Percentiles rank a stretch among this genome's conserved stretches.
These are phyloP conservation scores for Ceratobasidium sp. DNA, from an alignment of 1,284 basidiomycete species.

Conservation along the genomic window DNA sequence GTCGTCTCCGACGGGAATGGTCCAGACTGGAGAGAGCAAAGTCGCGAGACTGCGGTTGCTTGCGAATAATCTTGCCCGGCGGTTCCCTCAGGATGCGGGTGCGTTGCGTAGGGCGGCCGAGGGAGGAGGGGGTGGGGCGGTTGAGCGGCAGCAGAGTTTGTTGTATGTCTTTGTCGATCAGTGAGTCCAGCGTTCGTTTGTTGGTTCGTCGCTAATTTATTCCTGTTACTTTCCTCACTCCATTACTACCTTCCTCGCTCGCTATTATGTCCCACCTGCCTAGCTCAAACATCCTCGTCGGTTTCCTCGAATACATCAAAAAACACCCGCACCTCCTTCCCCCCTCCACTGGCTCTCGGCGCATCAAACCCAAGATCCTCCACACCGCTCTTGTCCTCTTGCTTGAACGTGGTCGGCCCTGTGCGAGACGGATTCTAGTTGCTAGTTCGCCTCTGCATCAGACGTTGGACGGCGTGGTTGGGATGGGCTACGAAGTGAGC, in stretches of 20 bases:
- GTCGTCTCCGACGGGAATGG: slow-evolving; percentile 55
- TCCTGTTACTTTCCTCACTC: no score
- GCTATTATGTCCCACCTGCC: no score
- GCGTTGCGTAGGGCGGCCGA: slow-evolving; percentile 50
- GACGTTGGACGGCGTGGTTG: slow-evolving; percentile 72
- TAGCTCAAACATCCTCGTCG: slow-evolving; percentile 85
- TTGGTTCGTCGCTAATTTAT: neutral
- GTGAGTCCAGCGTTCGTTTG: slow-evolving; percentile 58
- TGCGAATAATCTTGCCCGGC: slow-evolving; percentile 44
- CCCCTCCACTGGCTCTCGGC: slow-evolving; percentile 44
- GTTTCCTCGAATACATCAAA: slow-evolving; percentile 69
- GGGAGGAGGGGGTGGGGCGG: slow-evolving; percentile 44
- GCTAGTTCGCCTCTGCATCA: slow-evolving; percentile 84
- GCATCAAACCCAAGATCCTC: slow-evolving; percentile 59
- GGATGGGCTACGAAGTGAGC: slow-evolving; percentile 79
- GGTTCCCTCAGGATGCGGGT: slow-evolving; percentile 46
- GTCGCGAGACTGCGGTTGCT: slow-evolving; percentile 46
- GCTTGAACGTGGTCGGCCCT: slow-evolving; percentile 72
- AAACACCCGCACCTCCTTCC: slow-evolving; percentile 54
- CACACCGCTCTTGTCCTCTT: slow-evolving; percentile 73
- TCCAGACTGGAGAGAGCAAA: slow-evolving; percentile 40
- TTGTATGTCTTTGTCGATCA: slow-evolving; percentile 89
- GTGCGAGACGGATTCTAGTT: slow-evolving; percentile 73
- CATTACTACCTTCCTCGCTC: no score
- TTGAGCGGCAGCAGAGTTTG: slow-evolving; percentile 59